Evolutionary conservation across 169 alveolate genomes (phyloP), one percentile per base, ranked within the genome.

Genomic region (Plasmodium yoelii): DNA sequence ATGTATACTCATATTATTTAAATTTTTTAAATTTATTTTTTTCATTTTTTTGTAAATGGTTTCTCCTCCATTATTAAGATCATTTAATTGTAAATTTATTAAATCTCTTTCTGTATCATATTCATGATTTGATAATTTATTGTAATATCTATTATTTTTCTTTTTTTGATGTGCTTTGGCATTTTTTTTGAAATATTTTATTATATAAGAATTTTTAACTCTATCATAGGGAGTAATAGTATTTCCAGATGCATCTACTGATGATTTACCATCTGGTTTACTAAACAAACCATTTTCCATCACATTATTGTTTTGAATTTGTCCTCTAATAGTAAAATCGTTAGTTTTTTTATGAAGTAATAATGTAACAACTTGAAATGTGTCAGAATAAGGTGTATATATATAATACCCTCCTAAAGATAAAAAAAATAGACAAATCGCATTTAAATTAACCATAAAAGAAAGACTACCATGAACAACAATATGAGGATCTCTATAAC

Each of bases 401-500:
- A 92, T 73, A 73, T 92, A 95, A 51, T 90, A 87, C 8, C 97
- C 96, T 15, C 97, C 97, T 57, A 91, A 47, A 34, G 93, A 71
- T 46, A 91, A 70, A 57, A 95, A 95, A 88, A 89, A 95, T 42
- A 87, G 87, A 61, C 94, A 75, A 9, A 95, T 93, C 13, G 97
- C 96, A 68, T 95, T 93, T 65, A 95, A 94, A 63, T 95, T 95
- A 8, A 93, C 95, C 97, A 95, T 95, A 87, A 95, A 95, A 13
- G 96, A 93, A 55, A 95, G 86, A 72, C 95, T 93, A 69, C 97
- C 97, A 88, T 95, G 97, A 9, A 95, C 92, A 15, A 96, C 97
- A 26, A 95, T 94, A 82, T 95, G 97, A 13, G 97, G 97, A 34
- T 93, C 95, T 63, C 94, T 88, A 39, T 88, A 74, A 2, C 96